Evolutionary conservation across 2,329 filamentous ascomycete genomes (phyloP), one percentile per base, ranked within the genome.

Genomic region (Aspergillus japonicus): DNA sequence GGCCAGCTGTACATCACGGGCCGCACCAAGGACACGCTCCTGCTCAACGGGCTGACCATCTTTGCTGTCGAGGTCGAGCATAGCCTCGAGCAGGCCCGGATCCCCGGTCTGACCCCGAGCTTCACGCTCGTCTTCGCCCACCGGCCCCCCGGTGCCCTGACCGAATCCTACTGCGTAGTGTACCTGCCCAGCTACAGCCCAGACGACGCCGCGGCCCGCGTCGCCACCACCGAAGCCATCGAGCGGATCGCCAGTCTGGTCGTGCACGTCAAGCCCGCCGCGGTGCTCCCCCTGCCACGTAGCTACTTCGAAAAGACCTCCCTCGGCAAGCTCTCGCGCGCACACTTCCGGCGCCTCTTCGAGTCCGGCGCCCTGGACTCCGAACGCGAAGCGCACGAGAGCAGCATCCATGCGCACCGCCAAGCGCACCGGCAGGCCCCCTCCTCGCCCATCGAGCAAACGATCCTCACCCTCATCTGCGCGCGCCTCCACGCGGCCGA

Each of bases 41-140:
- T 75, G 58, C 73, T 83, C 60, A 83, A 83, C 59, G 80, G 79
- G 1, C 68, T 81, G 55, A 83, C 82, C 26, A 70, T 75, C 42
- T 62, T 60, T 19, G 68, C 75, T 0, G 56, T 70, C 3, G 77
- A 78, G 12, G 64, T 83, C 2, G 75, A 82, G 44, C 52, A 61
- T 1, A 69, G 74, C 0, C 63, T 83, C 1, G 76, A 81, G 49
- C 57, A 74, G 21, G 71, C 72, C 1, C 33, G 57, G 8, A 62
- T 67, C 10, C 50, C 58, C 12, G 65, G 65, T 8, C 66, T 21
- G 66, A 74, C 24, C 35, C 70, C 29, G 64, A 67, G 63, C 0
- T 78, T 65, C 5, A 52, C 50, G 11, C 31, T 52, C 16, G 50
- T 35, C 63, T 73, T 68, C 0, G 70, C 79, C 2, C 73, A 76